phyloP scores from a whole-genome alignment of 2,329 filamentous ascomycete genomes.

The Phaeophleospora eucalypticola region DNA sequence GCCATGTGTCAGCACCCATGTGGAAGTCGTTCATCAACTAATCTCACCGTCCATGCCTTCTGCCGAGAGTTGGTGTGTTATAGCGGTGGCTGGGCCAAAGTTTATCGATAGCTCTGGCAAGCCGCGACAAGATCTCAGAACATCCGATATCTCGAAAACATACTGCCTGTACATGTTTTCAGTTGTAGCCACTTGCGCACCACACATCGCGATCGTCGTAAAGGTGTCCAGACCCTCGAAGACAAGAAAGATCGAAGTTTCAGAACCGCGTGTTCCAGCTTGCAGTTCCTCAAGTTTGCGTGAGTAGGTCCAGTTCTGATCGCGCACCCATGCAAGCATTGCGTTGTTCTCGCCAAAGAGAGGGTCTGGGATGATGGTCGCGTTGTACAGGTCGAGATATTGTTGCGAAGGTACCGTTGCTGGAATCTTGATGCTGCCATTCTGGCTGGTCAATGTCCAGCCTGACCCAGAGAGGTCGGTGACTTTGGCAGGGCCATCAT shows the following conservation, averaged over 20 bases:
- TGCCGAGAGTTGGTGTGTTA: constrained; percentile 44
- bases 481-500: background rate
- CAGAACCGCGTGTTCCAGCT: background rate
- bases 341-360: constrained; percentile 3
- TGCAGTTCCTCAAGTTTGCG: background rate
- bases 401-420: constrained; percentile 3
- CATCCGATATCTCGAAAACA: constrained; percentile 51
- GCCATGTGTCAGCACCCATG: background rate
- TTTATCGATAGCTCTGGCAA: constrained; percentile 42
- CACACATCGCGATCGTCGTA: constrained; percentile 52
- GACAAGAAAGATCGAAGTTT: constrained; percentile 46
- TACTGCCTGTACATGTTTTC: constrained; percentile 61
- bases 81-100: constrained; percentile 53
- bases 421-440: background rate
- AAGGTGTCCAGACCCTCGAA: constrained; percentile 61
- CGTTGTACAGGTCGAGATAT: constrained; percentile 1
- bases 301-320: constrained; percentile 6
- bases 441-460: background rate
- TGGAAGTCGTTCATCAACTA: background rate
- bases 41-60: background rate
- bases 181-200: constrained; percentile 49
- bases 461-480: background rate
- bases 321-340: background rate
- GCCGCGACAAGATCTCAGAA: constrained; percentile 40
- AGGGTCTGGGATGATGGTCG: background rate